Evolutionary conservation across 257 asterid species (phyloP).

Genomic region (Fraxinus americana): DNA sequence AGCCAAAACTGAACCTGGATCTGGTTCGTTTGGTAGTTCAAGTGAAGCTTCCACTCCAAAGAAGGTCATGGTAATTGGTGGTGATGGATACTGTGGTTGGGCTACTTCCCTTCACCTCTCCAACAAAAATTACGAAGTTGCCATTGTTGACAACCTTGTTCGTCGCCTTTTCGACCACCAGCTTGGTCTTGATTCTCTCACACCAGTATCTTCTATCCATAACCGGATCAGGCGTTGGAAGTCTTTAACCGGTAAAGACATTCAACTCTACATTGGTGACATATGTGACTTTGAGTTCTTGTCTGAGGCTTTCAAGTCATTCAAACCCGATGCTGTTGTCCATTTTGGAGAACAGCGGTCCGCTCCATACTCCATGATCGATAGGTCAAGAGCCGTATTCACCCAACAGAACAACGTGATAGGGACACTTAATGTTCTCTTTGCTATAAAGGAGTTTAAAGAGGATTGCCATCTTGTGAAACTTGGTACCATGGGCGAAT

Average conservation of each 20-base stretch:
- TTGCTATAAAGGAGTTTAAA: constrained; percentile 83
- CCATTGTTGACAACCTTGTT: constrained; percentile 81
- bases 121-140: constrained; percentile 68
- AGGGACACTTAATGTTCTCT: constrained; percentile 86
- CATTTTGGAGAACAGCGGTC: constrained; percentile 98
- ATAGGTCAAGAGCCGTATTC: constrained; percentile 83
- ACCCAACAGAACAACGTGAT: constrained; percentile 91
- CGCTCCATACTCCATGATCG: constrained; percentile 98
- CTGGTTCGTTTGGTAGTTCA: constrained; percentile 35
- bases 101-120: constrained; percentile 79
- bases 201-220: constrained; percentile 87
- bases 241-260: constrained; percentile 73
- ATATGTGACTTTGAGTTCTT: constrained; percentile 91
- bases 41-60: constrained; percentile 43
- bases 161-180: constrained; percentile 91
- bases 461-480: constrained; percentile 97
- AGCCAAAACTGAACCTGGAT: constrained; percentile 41
- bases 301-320: constrained; percentile 70
- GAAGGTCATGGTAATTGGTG: constrained; percentile 94
- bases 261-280: constrained; percentile 77
- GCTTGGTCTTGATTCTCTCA: constrained; percentile 88
- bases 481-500: constrained; percentile 99
- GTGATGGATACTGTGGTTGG: constrained; percentile 95
- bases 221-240: constrained; percentile 83
- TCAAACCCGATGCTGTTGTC: constrained; percentile 84